Percentiles rank a stretch among this genome's conserved stretches.
Conservation (phyloP, 495 filamentous ascomycete species). For the Sordaria brevicollis region DNA sequence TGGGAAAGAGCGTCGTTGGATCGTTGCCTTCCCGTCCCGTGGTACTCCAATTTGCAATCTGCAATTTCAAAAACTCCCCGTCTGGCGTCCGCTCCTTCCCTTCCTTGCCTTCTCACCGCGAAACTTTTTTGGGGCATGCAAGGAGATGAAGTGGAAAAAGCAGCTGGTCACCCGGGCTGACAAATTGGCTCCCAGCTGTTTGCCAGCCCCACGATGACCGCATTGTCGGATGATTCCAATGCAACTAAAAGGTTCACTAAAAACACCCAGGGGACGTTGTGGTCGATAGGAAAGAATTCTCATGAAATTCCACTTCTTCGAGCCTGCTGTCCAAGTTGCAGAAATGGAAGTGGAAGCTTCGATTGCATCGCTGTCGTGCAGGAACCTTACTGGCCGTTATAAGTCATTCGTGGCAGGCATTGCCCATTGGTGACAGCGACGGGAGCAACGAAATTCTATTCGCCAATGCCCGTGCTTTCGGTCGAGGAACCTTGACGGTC, state of each 20-base stretch:
- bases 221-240: neutral
- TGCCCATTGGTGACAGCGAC: neutral
- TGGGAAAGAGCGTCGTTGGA: neutral
- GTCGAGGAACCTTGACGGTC: too few species aligned
- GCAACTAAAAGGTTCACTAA: neutral
- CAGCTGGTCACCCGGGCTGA: neutral
- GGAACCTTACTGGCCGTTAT: neutral
- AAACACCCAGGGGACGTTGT: neutral
- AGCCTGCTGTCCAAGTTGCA: neutral
- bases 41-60: neutral
- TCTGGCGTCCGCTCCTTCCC: neutral
- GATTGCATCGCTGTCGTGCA: neutral
- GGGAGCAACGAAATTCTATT: too few species aligned
- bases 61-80: neutral
- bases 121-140: neutral
- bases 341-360: neutral
- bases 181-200: neutral
- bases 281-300: neutral
- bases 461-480: neutral
- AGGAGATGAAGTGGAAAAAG: neutral
- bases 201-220: neutral
- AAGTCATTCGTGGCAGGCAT: neutral
- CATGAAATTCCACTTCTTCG: neutral
- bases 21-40: neutral
- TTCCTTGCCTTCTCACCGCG: too few species aligned